phyloP scores from a whole-genome alignment of 2,329 filamentous ascomycete genomes.

The Colletotrichum destructivum region DNA sequence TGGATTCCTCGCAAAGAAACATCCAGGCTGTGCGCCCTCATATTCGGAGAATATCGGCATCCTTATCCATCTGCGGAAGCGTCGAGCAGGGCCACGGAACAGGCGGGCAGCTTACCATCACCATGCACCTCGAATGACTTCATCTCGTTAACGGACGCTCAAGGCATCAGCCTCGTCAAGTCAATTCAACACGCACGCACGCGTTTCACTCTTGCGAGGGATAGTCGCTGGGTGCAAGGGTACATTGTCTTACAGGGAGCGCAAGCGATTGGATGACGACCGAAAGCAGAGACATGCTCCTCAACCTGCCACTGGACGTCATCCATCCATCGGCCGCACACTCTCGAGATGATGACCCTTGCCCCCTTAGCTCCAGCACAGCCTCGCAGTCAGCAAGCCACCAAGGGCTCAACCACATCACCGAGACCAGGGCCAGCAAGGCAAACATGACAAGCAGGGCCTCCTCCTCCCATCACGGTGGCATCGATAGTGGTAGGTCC shows the following conservation, averaged over 20 bases:
- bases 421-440: conserved; percentile 20
- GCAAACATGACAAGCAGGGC: conserved; percentile 9
- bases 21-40: conserved; percentile 1
- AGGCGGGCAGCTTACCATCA: conserved; percentile 14
- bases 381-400: conserved; percentile 42
- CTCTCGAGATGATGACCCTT: conserved; percentile 24
- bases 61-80: background rate
- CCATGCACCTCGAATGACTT: conserved; percentile 23
- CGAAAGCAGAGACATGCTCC: conserved; percentile 29
- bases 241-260: conserved; percentile 32
- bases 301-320: conserved; percentile 33
- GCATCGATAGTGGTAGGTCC: conserved; percentile 28
- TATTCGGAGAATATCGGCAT: background rate
- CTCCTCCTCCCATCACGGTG: conserved; percentile 25
- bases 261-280: conserved; percentile 43
- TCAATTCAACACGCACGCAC: conserved; percentile 2
- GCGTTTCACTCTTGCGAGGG: conserved; percentile 30
- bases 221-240: conserved; percentile 35
- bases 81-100: background rate
- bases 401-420: conserved; percentile 39
- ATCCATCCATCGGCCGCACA: background rate
- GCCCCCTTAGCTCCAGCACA: conserved; percentile 39
- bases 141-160: conserved; percentile 13
- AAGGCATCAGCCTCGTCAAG: conserved; percentile 31
- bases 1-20: conserved; percentile 12